Evolutionary conservation across 306 rosid species (phyloP).

Genomic region (Quercus wislizeni): DNA sequence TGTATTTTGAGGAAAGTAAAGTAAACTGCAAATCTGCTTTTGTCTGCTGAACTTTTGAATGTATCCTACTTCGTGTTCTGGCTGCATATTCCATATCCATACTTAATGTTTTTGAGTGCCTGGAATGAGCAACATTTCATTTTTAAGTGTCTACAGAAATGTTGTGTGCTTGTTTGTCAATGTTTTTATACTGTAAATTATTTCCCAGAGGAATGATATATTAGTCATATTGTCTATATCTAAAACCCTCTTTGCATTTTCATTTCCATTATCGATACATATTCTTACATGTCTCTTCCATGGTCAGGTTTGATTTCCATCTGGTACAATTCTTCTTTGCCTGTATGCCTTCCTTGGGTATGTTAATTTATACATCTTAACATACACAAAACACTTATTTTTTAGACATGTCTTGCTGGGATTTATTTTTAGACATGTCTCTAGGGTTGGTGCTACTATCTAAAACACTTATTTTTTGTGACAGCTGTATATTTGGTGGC

Average conservation of each 20-base stretch:
- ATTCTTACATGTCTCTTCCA: constrained; percentile 29
- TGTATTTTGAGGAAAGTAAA: not conserved
- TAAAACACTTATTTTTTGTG: constrained; percentile 22
- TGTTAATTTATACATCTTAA: constrained; percentile 9
- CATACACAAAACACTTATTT: not conserved
- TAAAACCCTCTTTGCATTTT: not conserved
- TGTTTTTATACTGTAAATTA: not conserved
- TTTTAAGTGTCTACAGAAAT: not conserved
- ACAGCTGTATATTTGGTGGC: constrained; percentile 96
- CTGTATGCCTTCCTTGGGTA: constrained; percentile 93
- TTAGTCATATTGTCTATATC: not conserved
- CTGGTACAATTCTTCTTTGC: constrained; percentile 81
- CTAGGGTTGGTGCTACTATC: not conserved
- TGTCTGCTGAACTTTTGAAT: not conserved
- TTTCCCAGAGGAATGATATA: not conserved
- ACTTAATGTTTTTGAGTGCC: not conserved
- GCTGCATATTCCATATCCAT: not conserved
- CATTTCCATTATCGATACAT: not conserved
- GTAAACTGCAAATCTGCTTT: not conserved
- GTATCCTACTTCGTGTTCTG: not conserved
- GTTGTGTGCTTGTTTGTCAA: not conserved
- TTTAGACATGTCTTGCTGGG: too few relatives aligned
- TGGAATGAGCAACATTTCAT: too few relatives aligned
- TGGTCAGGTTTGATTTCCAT: constrained; percentile 86
- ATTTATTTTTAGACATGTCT: constrained; percentile 5